These are phyloP conservation scores for Sporobolomyces roseus DNA, from an alignment of 768 basidiomycete species.

Conservation along the genomic window DNA sequence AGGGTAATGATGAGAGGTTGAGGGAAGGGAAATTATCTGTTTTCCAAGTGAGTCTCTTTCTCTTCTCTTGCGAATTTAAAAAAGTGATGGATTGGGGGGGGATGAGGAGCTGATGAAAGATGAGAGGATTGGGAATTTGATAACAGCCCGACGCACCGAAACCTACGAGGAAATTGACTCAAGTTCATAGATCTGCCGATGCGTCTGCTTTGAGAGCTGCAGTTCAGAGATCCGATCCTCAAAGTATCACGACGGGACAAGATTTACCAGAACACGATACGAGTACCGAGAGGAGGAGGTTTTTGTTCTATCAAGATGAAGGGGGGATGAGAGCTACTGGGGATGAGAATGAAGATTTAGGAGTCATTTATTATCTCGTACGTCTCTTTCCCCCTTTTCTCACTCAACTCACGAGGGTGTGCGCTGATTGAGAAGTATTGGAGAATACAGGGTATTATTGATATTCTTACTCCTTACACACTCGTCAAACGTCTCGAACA, in stretches of 20 bases:
- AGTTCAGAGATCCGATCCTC: constrained; percentile 75
- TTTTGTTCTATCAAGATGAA: constrained; percentile 95
- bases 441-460: constrained; percentile 85
- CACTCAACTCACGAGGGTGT: neutral
- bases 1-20: constrained; percentile 88
- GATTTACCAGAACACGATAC: constrained; percentile 64
- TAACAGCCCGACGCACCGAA: constrained; percentile 66
- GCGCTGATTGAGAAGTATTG: too few species aligned
- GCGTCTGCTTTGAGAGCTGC: constrained; percentile 80
- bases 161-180: constrained; percentile 60
- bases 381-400: neutral
- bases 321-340: constrained; percentile 87
- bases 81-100: too few species aligned
- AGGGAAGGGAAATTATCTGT: constrained; percentile 85
- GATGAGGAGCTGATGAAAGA: too few species aligned
- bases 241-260: constrained; percentile 57
- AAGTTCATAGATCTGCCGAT: constrained; percentile 60
- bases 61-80: too few species aligned
- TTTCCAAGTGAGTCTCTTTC: constrained; percentile 67
- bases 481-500: constrained; percentile 74
- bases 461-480: constrained; percentile 88
- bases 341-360: constrained; percentile 68
- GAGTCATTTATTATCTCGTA: constrained; percentile 52
- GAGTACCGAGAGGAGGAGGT: constrained; percentile 63
- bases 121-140: too few species aligned